Conservation (phyloP, 2,329 filamentous ascomycete species). For the Pseudohalonectria lignicola region DNA sequence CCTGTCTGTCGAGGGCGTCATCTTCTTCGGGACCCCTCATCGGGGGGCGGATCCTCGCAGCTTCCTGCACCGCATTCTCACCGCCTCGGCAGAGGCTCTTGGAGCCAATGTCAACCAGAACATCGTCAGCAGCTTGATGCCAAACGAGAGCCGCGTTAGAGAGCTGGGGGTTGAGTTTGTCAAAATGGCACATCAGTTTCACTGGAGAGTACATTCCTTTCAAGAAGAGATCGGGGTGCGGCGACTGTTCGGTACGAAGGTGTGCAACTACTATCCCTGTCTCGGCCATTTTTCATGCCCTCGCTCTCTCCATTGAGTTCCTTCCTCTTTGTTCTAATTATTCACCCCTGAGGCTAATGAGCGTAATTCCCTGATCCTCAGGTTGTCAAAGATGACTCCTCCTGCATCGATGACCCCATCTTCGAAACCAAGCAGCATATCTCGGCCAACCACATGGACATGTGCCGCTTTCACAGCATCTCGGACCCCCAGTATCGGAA, state of each 20-base stretch:
- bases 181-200: slow-evolving; percentile 14
- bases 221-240: slow-evolving; percentile 15
- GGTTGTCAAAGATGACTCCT: slow-evolving; percentile 25
- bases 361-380: background rate
- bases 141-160: slow-evolving; percentile 18
- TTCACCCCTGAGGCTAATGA: background rate
- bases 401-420: slow-evolving; percentile 16
- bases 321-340: too few relatives aligned
- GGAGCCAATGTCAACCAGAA: slow-evolving; percentile 18
- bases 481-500: slow-evolving; percentile 20
- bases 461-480: slow-evolving; percentile 19
- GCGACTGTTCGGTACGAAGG: slow-evolving; percentile 8
- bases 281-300: too few relatives aligned
- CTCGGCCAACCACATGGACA: slow-evolving; percentile 19
- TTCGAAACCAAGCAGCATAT: slow-evolving; percentile 22
- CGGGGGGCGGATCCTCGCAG: slow-evolving; percentile 13
- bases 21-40: slow-evolving; percentile 24
- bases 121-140: slow-evolving; percentile 20
- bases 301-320: too few relatives aligned
- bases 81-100: slow-evolving; percentile 6
- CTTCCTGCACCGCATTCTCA: slow-evolving; percentile 10
- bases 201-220: slow-evolving; percentile 23
- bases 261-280: slow-evolving; percentile 5
- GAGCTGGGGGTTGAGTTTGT: slow-evolving; percentile 19
- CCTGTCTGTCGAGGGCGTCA: slow-evolving; percentile 12